Evolutionary conservation across 352 stramenopile genomes (phyloP), one percentile per base, ranked within the genome.

Genomic region (Pilasporangium apinafurcum): DNA sequence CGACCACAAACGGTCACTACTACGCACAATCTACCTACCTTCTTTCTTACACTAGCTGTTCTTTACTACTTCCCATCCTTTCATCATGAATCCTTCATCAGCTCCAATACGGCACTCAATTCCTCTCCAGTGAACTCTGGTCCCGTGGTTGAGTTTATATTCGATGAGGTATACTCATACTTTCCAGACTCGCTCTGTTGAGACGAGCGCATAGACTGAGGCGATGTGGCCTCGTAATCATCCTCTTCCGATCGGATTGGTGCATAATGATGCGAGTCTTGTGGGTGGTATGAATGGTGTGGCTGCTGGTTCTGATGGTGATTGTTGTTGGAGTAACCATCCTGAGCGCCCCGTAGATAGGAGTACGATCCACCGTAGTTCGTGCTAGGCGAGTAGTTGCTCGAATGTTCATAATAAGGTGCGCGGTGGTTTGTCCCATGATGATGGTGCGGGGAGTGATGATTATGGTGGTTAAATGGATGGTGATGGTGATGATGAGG

Each of bases 121-220:
- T 76, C 65, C 39, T 74, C 65, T 22, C 65, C 62, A 32, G 69
- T 77, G 42, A 68, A 70, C 51, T 70, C 65, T 34, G 51, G 49
- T 48, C 38, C 43, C 49, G 48, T 42, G 31, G 49, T 50, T 16
- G 44, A 44, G 32, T 41, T 50, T 31, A 47, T 56, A 18, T 31
- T 46, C 18, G 42, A 36, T 9, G 54, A 31, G 14, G 59, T 44
- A 49, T 73, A 76, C 20, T 47, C 55, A 18, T 70, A 44, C 36
- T 72, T 62, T 25, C 37, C 36, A 13, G 59, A 55, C 16, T 56
- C 48, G 13, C 48, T 43, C 34, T 58, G 45, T 21, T 55, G 57
- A 29, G 52, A 34, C 14, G 43, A 31, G 31, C 43, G 40, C 21
- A 47, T 52, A 31, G 60, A 56, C 6, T 59, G 44, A 26, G 67